Percentiles rank a stretch among this genome's conserved stretches.
phyloP scores from a whole-genome alignment of 2,329 filamentous ascomycete genomes.

The Fusarium verticillioides region DNA sequence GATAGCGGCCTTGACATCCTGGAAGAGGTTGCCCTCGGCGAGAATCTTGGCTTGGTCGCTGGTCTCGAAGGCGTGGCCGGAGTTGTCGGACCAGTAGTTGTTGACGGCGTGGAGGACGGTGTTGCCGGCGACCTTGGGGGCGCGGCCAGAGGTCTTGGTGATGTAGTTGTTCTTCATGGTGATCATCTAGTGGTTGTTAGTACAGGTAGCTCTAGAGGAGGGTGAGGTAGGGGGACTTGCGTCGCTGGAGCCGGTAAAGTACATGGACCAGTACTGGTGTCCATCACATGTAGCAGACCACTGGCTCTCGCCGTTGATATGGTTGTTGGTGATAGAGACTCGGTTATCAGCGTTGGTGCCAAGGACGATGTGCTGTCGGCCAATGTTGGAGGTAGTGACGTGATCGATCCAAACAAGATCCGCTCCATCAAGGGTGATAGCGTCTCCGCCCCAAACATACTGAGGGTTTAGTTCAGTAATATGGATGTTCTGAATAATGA shows the following conservation, averaged over 20 bases:
- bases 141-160: slow-evolving; percentile 66
- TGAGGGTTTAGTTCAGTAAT: slow-evolving; percentile 66
- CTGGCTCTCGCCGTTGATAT: slow-evolving; percentile 63
- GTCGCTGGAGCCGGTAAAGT: slow-evolving; percentile 66
- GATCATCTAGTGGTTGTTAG: slow-evolving; percentile 46
- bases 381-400: slow-evolving; percentile 66
- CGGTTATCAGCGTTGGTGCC: slow-evolving; percentile 63
- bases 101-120: slow-evolving; percentile 68
- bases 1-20: slow-evolving; percentile 59
- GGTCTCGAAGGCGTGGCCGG: slow-evolving; percentile 67
- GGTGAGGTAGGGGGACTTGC: neutral
- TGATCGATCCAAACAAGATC: slow-evolving; percentile 64
- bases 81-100: slow-evolving; percentile 69
- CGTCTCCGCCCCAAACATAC: slow-evolving; percentile 70
- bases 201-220: fast-evolving
- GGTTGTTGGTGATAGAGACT: slow-evolving; percentile 68
- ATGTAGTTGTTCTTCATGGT: slow-evolving; percentile 71
- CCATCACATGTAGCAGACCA: slow-evolving; percentile 69
- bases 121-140: slow-evolving; percentile 67
- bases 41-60: slow-evolving; percentile 56
- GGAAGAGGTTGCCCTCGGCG: slow-evolving; percentile 68
- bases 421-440: slow-evolving; percentile 61
- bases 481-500: slow-evolving; percentile 71
- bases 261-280: slow-evolving; percentile 70
- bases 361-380: slow-evolving; percentile 70